These are phyloP conservation scores for Plantago major DNA, from an alignment of 257 asterid species.

Conservation along the genomic window DNA sequence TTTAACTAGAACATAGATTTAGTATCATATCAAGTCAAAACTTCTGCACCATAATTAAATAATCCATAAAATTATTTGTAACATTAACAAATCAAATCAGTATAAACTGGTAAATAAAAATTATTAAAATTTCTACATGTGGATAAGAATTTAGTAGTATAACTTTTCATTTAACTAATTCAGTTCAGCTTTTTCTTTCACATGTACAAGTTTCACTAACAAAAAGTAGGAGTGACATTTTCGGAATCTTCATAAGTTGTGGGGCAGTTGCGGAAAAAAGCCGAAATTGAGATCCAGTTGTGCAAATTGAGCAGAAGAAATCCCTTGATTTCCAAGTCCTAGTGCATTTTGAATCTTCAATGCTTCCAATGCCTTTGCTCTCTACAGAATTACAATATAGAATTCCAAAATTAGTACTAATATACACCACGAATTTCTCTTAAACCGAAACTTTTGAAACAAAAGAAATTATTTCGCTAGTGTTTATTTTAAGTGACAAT, in stretches of 20 bases:
- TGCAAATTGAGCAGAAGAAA: conserved; percentile 29
- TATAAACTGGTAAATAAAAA: conserved; percentile 18
- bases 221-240: background rate
- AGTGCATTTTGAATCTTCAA: conserved; percentile 35
- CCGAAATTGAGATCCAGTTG: conserved; percentile 27
- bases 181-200: conserved; percentile 2
- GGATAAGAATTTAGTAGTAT: conserved; percentile 15
- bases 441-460: too few species aligned
- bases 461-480: too few species aligned
- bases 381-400: conserved; percentile 32
- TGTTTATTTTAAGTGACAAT: too few species aligned
- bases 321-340: conserved; percentile 28
- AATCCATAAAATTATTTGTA: too few species aligned
- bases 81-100: background rate
- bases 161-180: conserved; percentile 5
- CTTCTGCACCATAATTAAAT: too few species aligned
- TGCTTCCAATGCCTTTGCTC: conserved; percentile 59
- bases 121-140: conserved; percentile 18
- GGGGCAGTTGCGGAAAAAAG: conserved; percentile 25
- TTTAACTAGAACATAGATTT: too few species aligned
- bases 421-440: background rate
- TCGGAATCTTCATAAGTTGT: conserved; percentile 27
- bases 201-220: conserved; percentile 25
- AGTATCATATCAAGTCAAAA: too few species aligned
- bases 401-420: background rate